Evolutionary conservation across 1,284 basidiomycete genomes (phyloP).

Genomic region (Sporisorium sorghi): DNA sequence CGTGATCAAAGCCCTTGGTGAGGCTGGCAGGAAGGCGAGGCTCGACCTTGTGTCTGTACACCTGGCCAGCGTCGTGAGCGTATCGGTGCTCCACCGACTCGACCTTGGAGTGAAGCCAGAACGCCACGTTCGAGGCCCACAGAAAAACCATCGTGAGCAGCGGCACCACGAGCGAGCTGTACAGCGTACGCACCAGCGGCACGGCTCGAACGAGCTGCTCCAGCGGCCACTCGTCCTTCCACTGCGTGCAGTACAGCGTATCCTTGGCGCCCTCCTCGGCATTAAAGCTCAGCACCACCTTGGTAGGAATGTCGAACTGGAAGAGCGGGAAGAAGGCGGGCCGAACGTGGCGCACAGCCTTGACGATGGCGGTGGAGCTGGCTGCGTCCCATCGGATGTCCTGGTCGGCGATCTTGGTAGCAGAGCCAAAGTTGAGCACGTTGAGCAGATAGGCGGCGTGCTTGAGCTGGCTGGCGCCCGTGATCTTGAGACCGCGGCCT

Average conservation of each 20-base stretch:
- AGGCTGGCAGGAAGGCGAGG: conserved; percentile 35
- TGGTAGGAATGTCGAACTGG: conserved; percentile 46
- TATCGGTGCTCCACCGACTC: conserved; percentile 28
- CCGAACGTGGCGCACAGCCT: conserved; percentile 41
- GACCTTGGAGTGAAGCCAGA: conserved; percentile 38
- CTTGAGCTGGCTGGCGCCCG: conserved; percentile 52
- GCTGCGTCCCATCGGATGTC: conserved; percentile 48
- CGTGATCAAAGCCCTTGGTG: conserved; percentile 38
- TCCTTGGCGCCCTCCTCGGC: conserved; percentile 28
- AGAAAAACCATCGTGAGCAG: conserved; percentile 40
- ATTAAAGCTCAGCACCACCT: conserved; percentile 38
- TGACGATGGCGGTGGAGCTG: conserved; percentile 38
- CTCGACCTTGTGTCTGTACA: conserved; percentile 24
- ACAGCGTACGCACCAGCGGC: conserved; percentile 29
- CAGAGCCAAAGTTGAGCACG: conserved; percentile 43
- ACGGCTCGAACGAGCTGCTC: conserved; percentile 26
- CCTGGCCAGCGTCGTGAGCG: conserved; percentile 13
- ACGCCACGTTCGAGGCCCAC: conserved; percentile 39
- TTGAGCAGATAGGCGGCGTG: conserved; percentile 49
- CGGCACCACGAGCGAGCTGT: conserved; percentile 34
- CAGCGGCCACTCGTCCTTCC: conserved; percentile 48
- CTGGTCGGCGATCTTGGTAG: conserved; percentile 31
- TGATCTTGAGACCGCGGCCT: conserved; percentile 53
- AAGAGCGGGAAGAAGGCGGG: conserved; percentile 54
- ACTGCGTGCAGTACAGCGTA: conserved; percentile 52